Conservation (phyloP, 768 basidiomycete genomes). For the Boletus subcaerulescens region DNA sequence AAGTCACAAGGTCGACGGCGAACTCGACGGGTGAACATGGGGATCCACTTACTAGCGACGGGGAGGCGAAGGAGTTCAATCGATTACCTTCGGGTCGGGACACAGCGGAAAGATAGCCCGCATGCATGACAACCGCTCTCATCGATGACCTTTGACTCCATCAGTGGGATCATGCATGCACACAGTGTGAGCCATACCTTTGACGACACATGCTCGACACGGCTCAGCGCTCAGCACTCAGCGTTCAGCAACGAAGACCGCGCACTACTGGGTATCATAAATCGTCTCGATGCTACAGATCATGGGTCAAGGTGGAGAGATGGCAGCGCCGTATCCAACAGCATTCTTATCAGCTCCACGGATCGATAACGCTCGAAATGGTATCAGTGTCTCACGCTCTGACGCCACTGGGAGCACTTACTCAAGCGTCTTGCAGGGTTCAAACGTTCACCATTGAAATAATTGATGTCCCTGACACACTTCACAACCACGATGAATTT, state of each 20-base stretch:
- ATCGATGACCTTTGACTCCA: not conserved
- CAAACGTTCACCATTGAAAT: too few relatives aligned
- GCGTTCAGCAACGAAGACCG: conserved; percentile 5
- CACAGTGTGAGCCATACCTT: conserved; percentile 7
- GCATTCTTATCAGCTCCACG: conserved; percentile 22
- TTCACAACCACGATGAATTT: too few relatives aligned
- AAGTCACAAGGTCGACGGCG: conserved; percentile 12
- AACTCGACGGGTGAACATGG: conserved; percentile 6
- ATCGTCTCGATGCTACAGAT: conserved; percentile 8
- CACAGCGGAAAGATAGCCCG: too few relatives aligned
- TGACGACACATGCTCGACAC: not conserved
- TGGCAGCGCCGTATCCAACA: not conserved
- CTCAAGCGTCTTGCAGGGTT: too few relatives aligned
- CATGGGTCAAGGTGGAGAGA: conserved; percentile 15
- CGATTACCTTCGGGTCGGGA: too few relatives aligned
- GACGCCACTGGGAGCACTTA: too few relatives aligned
- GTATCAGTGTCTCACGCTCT: not conserved
- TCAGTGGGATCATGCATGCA: conserved; percentile 4
- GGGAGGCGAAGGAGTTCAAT: too few relatives aligned
- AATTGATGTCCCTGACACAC: too few relatives aligned
- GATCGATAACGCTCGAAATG: conserved; percentile 12
- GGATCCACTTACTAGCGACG: not conserved
- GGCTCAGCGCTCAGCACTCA: not conserved
- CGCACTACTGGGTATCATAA: not conserved
- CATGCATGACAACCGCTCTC: too few relatives aligned